Percentiles rank a stretch among this genome's conserved stretches.
These are phyloP conservation scores for Pinguiococcus pyrenoidosus DNA, from an alignment of 108 stramenopile genomes.

Conservation along the genomic window DNA sequence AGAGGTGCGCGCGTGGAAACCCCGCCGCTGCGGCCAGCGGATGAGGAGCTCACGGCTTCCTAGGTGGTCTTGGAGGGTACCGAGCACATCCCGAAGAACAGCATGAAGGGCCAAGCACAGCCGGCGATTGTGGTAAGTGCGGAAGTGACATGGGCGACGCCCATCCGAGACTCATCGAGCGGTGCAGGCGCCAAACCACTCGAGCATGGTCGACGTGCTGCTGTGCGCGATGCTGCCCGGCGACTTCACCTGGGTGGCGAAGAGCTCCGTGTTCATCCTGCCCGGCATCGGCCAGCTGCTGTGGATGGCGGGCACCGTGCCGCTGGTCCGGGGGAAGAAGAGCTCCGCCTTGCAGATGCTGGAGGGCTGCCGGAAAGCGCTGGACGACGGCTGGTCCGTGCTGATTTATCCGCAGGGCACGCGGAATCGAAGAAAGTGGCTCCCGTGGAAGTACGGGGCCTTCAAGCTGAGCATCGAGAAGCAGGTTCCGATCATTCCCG, in stretches of 20 bases:
- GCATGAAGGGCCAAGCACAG: too few relatives aligned
- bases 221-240: constrained; percentile 14
- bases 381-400: constrained; percentile 18
- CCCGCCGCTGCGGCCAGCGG: too few relatives aligned
- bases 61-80: too few relatives aligned
- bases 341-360: constrained; percentile 17
- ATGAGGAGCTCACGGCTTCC: too few relatives aligned
- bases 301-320: constrained; percentile 16
- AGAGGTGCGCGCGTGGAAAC: too few relatives aligned
- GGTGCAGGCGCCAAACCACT: constrained; percentile 20
- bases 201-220: constrained; percentile 10
- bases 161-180: too few relatives aligned
- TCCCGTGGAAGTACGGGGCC: constrained; percentile 19
- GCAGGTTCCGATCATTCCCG: constrained; percentile 6
- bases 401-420: constrained; percentile 27
- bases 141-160: too few relatives aligned
- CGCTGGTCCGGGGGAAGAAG: constrained; percentile 7
- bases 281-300: constrained; percentile 18
- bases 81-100: too few relatives aligned
- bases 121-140: too few relatives aligned
- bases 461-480: constrained; percentile 20
- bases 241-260: constrained; percentile 22
- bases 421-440: constrained; percentile 14
- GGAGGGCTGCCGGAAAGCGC: constrained; percentile 15
- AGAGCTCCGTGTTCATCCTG: constrained; percentile 15